These are phyloP conservation scores for Pseudozyma sp. DNA, from an alignment of 1,284 basidiomycete genomes.

Conservation along the genomic window DNA sequence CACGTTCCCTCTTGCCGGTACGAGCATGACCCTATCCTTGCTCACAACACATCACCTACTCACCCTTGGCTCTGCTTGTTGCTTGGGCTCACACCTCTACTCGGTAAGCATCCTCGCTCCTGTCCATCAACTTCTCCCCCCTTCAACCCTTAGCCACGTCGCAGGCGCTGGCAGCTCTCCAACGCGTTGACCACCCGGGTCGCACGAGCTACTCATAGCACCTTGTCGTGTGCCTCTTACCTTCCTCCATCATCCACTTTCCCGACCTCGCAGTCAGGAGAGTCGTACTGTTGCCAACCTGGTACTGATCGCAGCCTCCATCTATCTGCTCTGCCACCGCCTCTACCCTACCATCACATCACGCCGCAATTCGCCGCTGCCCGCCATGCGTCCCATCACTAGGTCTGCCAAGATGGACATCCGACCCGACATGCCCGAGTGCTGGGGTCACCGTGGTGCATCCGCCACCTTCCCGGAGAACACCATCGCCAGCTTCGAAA, in stretches of 20 bases:
- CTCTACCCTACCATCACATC: not conserved
- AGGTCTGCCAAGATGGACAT: constrained; percentile 55
- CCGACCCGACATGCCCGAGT: constrained; percentile 56
- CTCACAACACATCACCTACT: not conserved
- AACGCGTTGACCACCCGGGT: too few species aligned
- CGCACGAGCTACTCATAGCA: too few species aligned
- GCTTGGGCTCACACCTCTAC: constrained; percentile 5
- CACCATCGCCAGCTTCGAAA: constrained; percentile 66
- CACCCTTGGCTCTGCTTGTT: not conserved
- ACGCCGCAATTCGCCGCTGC: constrained; percentile 3
- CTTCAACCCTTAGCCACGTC: not conserved
- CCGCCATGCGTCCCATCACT: constrained; percentile 56
- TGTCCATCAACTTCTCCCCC: constrained; percentile 5
- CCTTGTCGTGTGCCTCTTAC: constrained; percentile 13
- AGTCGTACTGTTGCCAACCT: constrained; percentile 16
- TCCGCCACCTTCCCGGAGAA: constrained; percentile 68
- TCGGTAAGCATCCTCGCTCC: constrained; percentile 25
- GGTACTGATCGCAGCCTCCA: constrained; percentile 36
- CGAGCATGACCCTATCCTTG: not conserved
- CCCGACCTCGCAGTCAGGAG: constrained; percentile 13
- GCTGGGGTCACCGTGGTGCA: constrained; percentile 67
- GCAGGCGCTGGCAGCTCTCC: not conserved
- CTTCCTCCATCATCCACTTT: constrained; percentile 1
- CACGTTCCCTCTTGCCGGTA: constrained; percentile 29
- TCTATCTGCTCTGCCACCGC: constrained; percentile 31